Evolutionary conservation across 2,329 filamentous ascomycete species (phyloP).

Genomic region (Neofusicoccum sp.): DNA sequence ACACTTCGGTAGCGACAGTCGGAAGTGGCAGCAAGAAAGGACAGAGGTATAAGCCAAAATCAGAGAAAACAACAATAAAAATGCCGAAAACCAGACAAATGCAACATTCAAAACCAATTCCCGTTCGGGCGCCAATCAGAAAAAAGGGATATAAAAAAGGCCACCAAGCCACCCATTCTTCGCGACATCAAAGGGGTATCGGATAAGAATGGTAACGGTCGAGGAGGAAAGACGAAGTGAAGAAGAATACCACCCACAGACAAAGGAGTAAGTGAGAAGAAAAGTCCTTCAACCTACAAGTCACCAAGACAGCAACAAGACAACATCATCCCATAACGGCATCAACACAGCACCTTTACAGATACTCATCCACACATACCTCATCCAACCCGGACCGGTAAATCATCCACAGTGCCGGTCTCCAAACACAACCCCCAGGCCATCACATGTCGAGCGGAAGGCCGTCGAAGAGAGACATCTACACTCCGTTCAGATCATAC

Average conservation of each 20-base stretch:
- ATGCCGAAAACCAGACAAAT: constrained; percentile 2
- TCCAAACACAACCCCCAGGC: neutral
- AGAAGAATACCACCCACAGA: neutral
- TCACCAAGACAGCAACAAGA: neutral
- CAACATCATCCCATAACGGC: neutral
- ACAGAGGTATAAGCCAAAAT: constrained; percentile 7
- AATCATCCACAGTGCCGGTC: constrained; percentile 5
- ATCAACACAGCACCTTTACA: neutral
- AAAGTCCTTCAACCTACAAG: constrained; percentile 2
- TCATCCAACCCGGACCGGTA: neutral
- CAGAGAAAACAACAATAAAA: neutral
- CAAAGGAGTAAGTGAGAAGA: neutral
- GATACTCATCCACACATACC: neutral
- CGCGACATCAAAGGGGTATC: constrained; percentile 12
- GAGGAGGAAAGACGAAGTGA: constrained; percentile 4
- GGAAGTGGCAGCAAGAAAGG: neutral
- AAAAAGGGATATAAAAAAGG: neutral
- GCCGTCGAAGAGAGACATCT: constrained; percentile 8
- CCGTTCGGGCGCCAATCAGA: neutral
- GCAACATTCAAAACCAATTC: neutral
- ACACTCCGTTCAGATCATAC: constrained; percentile 11
- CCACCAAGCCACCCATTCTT: constrained; percentile 13
- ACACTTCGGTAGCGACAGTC: constrained; percentile 6
- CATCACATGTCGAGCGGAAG: neutral
- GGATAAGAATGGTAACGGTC: constrained; percentile 12